phyloP scores from a whole-genome alignment of 179 eudicot species.

The Beta lomatogona region DNA sequence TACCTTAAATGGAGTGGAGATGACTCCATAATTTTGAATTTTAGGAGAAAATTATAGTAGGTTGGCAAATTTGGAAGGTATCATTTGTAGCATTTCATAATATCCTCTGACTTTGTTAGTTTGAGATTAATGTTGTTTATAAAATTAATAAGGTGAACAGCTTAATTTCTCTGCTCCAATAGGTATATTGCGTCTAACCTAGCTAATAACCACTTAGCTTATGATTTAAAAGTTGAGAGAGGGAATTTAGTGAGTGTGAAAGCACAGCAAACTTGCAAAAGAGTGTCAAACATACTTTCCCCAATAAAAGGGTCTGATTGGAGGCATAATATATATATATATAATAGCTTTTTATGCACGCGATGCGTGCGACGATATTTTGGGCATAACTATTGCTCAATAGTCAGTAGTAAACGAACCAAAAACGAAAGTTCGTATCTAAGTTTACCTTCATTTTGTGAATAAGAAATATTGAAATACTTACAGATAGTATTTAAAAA shows the following conservation, averaged over 20 bases:
- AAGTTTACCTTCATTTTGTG: too few species aligned
- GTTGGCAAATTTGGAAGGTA: not conserved
- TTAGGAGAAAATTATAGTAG: not conserved
- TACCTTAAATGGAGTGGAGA: constrained; percentile 6
- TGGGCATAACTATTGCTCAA: too few species aligned
- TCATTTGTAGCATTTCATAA: not conserved
- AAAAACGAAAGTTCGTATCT: too few species aligned
- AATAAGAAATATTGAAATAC: too few species aligned
- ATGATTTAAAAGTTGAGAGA: not conserved
- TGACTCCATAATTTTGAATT: not conserved
- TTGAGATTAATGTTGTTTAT: not conserved
- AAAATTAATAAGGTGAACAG: constrained; percentile 1
- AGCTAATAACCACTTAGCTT: not conserved
- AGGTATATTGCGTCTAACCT: constrained; percentile 27
- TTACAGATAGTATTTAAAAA: too few species aligned
- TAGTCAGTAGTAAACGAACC: too few species aligned
- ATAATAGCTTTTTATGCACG: too few species aligned
- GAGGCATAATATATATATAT: too few species aligned
- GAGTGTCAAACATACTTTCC: not conserved
- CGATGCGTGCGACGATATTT: too few species aligned
- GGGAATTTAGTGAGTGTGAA: not conserved
- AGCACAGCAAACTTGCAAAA: not conserved
- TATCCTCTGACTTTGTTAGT: too few species aligned
- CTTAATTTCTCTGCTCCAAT: constrained; percentile 29
- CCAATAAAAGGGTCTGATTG: not conserved